These are phyloP conservation scores for Linderina pennispora DNA, from an alignment of 192 early-diverging fungal genomes.

Conservation along the genomic window DNA sequence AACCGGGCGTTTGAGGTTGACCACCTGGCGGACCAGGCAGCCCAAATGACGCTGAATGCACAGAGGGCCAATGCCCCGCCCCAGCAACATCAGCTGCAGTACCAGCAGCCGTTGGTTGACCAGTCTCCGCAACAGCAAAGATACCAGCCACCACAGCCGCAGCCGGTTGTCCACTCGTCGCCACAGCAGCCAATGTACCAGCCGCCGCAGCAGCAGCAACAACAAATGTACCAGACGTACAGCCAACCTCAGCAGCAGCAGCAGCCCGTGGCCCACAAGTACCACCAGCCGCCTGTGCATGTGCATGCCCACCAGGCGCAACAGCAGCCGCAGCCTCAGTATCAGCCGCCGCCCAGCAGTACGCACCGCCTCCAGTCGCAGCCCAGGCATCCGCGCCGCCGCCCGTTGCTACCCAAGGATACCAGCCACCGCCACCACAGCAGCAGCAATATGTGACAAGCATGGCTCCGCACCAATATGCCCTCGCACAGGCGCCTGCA, in stretches of 20 bases:
- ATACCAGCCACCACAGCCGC: constrained; percentile 1
- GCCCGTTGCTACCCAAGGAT: neutral
- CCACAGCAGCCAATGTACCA: too few species aligned
- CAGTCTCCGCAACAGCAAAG: constrained; percentile 8
- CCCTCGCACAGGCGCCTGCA: neutral
- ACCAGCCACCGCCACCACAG: constrained; percentile 2
- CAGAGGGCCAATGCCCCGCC: too few species aligned
- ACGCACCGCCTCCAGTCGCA: too few species aligned
- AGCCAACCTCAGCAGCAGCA: constrained; percentile 14
- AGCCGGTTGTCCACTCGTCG: too few species aligned
- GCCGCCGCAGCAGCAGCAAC: constrained; percentile 9
- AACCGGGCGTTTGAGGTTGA: constrained; percentile 20
- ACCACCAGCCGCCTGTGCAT: constrained; percentile 5
- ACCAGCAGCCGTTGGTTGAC: constrained; percentile 6
- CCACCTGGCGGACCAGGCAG: constrained; percentile 33
- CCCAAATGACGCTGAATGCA: constrained; percentile 29
- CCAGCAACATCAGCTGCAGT: constrained; percentile 4
- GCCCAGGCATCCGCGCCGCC: neutral
- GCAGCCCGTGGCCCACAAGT: constrained; percentile 4
- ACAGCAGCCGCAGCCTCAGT: constrained; percentile 3
- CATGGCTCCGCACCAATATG: constrained; percentile 2
- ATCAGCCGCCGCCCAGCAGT: too few species aligned
- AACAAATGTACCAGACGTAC: too few species aligned
- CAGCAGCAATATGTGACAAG: constrained; percentile 5
- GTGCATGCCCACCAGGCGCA: constrained; percentile 5